A percentile compares a stretch with the other conserved stretches of the same genome.
Evolutionary conservation across 192 early-diverging fungal genomes (phyloP).

Genomic region (Podila horticola): DNA sequence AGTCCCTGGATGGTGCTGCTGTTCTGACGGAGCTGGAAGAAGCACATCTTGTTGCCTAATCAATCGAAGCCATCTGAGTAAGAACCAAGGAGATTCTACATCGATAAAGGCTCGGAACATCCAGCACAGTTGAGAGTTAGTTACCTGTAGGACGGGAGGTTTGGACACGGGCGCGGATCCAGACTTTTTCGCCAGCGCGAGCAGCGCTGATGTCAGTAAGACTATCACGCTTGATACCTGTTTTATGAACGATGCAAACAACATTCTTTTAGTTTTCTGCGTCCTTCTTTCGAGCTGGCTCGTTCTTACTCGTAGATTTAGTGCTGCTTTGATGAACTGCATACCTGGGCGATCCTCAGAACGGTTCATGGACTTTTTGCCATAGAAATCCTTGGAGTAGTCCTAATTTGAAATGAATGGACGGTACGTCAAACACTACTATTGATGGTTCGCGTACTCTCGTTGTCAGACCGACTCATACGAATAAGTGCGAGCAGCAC

Average conservation of each 20-base stretch:
- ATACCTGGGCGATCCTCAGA: slow-evolving; percentile 79
- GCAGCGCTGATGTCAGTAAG: slow-evolving; percentile 70
- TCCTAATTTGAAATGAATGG: slow-evolving; percentile 58
- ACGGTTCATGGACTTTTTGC: slow-evolving; percentile 87
- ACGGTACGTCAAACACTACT: not conserved
- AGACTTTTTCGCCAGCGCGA: slow-evolving; percentile 79
- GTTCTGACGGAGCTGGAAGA: slow-evolving; percentile 90
- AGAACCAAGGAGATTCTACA: no score
- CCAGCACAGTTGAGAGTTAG: slow-evolving; percentile 1
- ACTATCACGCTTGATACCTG: slow-evolving; percentile 71
- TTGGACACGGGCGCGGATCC: slow-evolving; percentile 92
- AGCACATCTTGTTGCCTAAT: slow-evolving; percentile 84
- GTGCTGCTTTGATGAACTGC: not conserved
- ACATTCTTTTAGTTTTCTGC: not conserved
- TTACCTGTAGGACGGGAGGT: slow-evolving; percentile 84
- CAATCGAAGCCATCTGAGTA: not conserved
- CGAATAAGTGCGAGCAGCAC: no score
- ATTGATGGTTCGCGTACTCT: no score
- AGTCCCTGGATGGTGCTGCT: slow-evolving; percentile 92
- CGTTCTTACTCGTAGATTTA: not conserved
- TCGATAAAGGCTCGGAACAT: no score
- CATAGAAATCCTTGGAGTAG: slow-evolving; percentile 87
- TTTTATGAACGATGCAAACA: not conserved
- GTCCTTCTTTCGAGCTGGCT: not conserved
- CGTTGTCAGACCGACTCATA: no score